A percentile compares a stretch with the other conserved stretches of the same genome.
phyloP scores from a whole-genome alignment of 148 eudicot genomes.

The Vaccinium myrtillus region DNA sequence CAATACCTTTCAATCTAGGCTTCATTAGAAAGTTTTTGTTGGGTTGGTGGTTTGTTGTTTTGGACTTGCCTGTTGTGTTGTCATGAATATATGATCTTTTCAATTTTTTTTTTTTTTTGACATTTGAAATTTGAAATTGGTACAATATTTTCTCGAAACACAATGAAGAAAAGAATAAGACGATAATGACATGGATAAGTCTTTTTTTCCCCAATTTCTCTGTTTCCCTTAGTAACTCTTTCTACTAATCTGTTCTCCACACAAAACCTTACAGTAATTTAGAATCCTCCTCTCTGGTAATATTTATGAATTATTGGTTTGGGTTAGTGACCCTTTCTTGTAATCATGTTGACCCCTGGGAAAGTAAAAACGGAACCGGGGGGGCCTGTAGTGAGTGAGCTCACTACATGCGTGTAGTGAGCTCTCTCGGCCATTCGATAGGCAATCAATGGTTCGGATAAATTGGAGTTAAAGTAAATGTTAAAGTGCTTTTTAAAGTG shows the following conservation, averaged over 20 bases:
- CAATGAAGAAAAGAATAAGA: neutral
- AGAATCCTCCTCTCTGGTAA: neutral
- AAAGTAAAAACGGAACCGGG: no score
- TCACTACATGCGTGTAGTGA: no score
- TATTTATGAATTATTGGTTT: neutral
- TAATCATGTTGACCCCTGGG: neutral
- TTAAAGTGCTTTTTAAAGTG: no score
- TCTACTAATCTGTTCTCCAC: neutral
- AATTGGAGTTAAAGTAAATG: no score
- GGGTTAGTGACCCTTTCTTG: neutral
- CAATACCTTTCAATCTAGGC: constrained; percentile 1
- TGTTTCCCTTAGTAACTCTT: neutral
- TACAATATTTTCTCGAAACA: neutral
- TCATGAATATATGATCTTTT: neutral
- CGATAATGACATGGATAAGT: neutral
- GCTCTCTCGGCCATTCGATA: no score
- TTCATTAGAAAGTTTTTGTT: constrained; percentile 10
- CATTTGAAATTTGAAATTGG: constrained; percentile 16
- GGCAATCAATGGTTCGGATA: no score
- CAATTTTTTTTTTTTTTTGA: neutral
- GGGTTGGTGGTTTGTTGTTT: neutral
- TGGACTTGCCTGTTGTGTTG: constrained; percentile 2
- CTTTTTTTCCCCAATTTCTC: neutral
- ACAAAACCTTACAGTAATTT: neutral
- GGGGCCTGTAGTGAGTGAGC: no score